A percentile compares a stretch with the other conserved stretches of the same genome.
Evolutionary conservation across 148 eudicot genomes (phyloP).

Genomic region (Vaccinium macrocarpon): DNA sequence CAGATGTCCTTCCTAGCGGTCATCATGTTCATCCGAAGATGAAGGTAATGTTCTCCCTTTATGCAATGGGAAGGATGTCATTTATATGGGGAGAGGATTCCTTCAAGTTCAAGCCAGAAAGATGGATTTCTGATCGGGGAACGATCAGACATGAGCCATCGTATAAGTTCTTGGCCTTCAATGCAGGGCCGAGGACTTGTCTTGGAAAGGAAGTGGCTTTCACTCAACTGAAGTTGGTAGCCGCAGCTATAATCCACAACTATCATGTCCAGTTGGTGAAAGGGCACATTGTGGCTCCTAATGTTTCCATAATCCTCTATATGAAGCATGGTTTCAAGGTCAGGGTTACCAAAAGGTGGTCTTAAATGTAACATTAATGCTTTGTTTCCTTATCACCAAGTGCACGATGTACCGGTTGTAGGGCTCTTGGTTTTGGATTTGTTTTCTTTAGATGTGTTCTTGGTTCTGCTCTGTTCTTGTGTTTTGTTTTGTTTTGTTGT

Average conservation of each 20-base stretch:
- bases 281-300: conserved; percentile 35
- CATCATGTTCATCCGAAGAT: conserved; percentile 34
- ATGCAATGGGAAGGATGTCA: conserved; percentile 41
- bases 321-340: conserved; percentile 57
- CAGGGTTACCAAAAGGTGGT: conserved; percentile 35
- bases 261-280: conserved; percentile 35
- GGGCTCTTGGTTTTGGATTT: background rate
- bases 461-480: background rate
- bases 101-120: conserved; percentile 26
- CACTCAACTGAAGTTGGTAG: conserved; percentile 44
- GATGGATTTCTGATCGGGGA: conserved; percentile 40
- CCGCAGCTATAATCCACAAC: conserved; percentile 43
- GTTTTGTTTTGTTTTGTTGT: background rate
- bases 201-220: conserved; percentile 44
- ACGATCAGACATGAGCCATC: conserved; percentile 41
- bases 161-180: conserved; percentile 38
- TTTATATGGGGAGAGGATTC: conserved; percentile 35
- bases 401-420: too few species aligned
- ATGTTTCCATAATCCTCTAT: conserved; percentile 54
- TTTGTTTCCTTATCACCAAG: background rate
- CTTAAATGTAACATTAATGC: background rate
- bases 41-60: conserved; percentile 33
- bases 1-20: conserved; percentile 41
- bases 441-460: background rate
- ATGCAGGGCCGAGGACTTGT: conserved; percentile 47